Percentiles rank a stretch among this genome's conserved stretches.
These are phyloP conservation scores for Barbatosphaeria neglecta DNA, from an alignment of 495 filamentous ascomycete genomes.

Conservation along the genomic window DNA sequence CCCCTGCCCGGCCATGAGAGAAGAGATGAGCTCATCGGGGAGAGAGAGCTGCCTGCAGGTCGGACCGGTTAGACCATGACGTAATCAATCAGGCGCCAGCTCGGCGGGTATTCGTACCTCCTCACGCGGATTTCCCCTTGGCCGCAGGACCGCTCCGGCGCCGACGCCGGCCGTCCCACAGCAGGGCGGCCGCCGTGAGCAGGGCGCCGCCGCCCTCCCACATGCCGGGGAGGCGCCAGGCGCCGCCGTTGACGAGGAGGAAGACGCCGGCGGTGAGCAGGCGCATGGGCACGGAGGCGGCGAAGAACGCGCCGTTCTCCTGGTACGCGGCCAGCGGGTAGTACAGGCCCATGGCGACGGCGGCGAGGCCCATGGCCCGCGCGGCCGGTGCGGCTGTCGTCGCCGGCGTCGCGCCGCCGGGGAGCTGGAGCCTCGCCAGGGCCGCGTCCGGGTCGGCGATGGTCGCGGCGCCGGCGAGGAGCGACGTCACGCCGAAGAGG, in stretches of 20 bases:
- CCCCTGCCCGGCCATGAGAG: no score
- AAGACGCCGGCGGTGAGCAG: slow-evolving; percentile 9
- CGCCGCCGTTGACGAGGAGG: neutral
- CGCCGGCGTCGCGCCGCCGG: neutral
- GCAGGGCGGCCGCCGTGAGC: slow-evolving; percentile 4
- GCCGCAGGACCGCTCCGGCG: no score
- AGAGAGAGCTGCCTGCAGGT: no score
- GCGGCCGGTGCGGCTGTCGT: no score
- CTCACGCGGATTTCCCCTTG: neutral
- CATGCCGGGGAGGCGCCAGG: slow-evolving; percentile 4
- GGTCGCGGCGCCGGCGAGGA: slow-evolving; percentile 3
- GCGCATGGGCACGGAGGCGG: slow-evolving; percentile 8
- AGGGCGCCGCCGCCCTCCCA: slow-evolving; percentile 9
- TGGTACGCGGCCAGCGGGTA: slow-evolving; percentile 9
- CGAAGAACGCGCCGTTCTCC: slow-evolving; percentile 7
- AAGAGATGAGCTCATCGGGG: no score
- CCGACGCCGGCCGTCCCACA: neutral
- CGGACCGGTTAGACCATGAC: no score
- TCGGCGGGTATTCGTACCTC: no score
- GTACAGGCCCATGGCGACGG: slow-evolving; percentile 10
- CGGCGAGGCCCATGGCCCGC: slow-evolving; percentile 3
- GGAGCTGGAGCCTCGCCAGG: slow-evolving; percentile 1
- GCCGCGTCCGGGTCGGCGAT: slow-evolving; percentile 1
- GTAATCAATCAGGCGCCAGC: no score
- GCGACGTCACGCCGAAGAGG: slow-evolving; percentile 4